Evolutionary conservation across 192 early-diverging fungal genomes (phyloP).

Genomic region (Funneliformis mosseae): DNA sequence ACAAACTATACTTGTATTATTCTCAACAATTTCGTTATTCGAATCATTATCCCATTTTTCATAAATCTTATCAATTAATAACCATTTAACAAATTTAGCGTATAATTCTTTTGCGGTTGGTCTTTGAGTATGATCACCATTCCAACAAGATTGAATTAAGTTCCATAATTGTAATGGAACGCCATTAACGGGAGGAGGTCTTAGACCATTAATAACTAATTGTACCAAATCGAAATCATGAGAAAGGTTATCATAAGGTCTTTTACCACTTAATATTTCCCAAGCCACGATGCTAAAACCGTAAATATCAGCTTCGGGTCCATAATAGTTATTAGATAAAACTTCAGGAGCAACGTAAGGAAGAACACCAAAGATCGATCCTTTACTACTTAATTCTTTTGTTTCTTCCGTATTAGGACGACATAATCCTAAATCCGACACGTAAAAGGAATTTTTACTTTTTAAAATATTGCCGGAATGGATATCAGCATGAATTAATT

Average conservation of each 20-base stretch:
- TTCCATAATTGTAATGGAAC: not conserved
- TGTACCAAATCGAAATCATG: not conserved
- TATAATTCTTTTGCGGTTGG: not conserved
- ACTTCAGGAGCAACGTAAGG: not conserved
- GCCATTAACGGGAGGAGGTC: not conserved
- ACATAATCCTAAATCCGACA: slow-evolving; percentile 44
- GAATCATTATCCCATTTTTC: not conserved
- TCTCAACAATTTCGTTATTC: not conserved
- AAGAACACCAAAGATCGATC: not conserved
- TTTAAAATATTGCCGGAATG: slow-evolving; percentile 5
- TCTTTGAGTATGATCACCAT: not conserved
- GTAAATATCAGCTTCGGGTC: not conserved
- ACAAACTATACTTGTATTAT: not conserved
- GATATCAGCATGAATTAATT: slow-evolving; percentile 44
- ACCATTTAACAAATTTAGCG: not conserved
- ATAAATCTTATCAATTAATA: not conserved
- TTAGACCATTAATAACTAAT: not conserved
- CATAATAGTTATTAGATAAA: not conserved
- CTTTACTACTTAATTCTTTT: not conserved
- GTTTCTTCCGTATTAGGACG: slow-evolving; percentile 29
- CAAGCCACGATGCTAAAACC: not conserved
- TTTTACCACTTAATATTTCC: not conserved
- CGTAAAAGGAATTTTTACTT: slow-evolving; percentile 1
- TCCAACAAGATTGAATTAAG: not conserved
- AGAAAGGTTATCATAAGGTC: not conserved